These are phyloP conservation scores for Escovopsis sp. DNA, from an alignment of 2,329 filamentous ascomycete genomes.

Conservation along the genomic window DNA sequence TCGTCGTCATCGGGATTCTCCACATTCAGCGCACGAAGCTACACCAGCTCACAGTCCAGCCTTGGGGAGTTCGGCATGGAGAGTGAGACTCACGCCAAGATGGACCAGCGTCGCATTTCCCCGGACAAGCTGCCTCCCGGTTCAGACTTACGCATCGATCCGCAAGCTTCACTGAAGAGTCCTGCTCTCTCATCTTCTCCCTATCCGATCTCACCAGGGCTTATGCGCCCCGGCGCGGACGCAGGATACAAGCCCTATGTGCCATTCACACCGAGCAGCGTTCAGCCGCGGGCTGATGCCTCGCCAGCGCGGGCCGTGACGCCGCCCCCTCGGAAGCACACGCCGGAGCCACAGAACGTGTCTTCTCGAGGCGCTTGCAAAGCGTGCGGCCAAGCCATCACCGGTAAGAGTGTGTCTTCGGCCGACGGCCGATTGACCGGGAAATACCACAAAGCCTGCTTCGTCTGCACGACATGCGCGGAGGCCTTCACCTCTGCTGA, in stretches of 20 bases:
- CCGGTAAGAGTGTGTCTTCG: conserved; percentile 85
- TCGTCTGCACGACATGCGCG: conserved; percentile 75
- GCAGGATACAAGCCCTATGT: conserved; percentile 6
- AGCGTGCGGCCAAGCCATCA: conserved; percentile 63
- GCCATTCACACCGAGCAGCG: conserved; percentile 3
- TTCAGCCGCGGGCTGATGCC: conserved; percentile 7
- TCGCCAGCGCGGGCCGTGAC: conserved; percentile 4
- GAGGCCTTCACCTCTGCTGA: conserved; percentile 73
- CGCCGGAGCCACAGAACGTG: conserved; percentile 23
- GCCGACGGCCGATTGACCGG: conserved; percentile 85
- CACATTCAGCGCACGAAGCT: conserved; percentile 40
- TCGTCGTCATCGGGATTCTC: conserved; percentile 54
- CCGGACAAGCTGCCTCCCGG: conserved; percentile 22
- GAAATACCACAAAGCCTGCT: conserved; percentile 89
- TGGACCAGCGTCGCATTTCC: conserved; percentile 40
- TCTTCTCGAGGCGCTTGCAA: conserved; percentile 63
- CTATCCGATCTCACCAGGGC: conserved; percentile 11
- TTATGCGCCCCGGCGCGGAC: conserved; percentile 11
- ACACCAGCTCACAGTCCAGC: conserved; percentile 44
- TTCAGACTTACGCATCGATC: conserved; percentile 19
- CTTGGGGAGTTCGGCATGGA: conserved; percentile 18
- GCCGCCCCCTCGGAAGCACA: conserved; percentile 17
- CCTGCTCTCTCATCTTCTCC: conserved; percentile 17
- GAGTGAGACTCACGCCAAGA: conserved; percentile 34
- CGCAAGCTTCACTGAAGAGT: conserved; percentile 13